Conservation (phyloP, 805 yeast species). For the Barnettozyma populi region DNA sequence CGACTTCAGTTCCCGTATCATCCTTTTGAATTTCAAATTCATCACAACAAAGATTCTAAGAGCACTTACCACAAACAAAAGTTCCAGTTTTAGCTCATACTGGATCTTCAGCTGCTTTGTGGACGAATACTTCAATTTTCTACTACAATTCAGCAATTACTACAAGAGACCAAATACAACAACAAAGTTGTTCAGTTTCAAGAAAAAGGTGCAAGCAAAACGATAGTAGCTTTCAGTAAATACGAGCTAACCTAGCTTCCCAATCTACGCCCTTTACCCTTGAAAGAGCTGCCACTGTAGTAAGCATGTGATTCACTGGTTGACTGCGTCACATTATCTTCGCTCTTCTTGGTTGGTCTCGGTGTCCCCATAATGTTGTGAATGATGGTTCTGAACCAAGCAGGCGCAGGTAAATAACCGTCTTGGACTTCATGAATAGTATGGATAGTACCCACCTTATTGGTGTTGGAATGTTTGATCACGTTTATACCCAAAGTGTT, state of each 20-base stretch:
- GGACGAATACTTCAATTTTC: constrained; percentile 17
- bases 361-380: constrained; percentile 17
- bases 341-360: constrained; percentile 5
- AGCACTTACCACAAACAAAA: constrained; percentile 9
- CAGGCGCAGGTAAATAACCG: constrained; percentile 55
- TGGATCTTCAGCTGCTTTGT: constrained; percentile 20
- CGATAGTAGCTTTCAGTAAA: not conserved
- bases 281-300: constrained; percentile 20
- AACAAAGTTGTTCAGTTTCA: not conserved
- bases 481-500: constrained; percentile 19
- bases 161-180: constrained; percentile 8
- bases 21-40: constrained; percentile 14
- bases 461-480: constrained; percentile 19
- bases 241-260: constrained; percentile 20
- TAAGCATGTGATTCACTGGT: constrained; percentile 10
- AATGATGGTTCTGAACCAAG: constrained; percentile 32
- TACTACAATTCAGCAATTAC: constrained; percentile 14
- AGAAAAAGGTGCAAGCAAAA: not conserved
- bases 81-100: constrained; percentile 14
- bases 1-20: not conserved
- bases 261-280: constrained; percentile 36
- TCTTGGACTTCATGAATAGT: constrained; percentile 35
- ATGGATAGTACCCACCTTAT: constrained; percentile 28
- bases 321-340: not conserved
- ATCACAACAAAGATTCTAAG: constrained; percentile 13